A percentile compares a stretch with the other conserved stretches of the same genome.
Conservation (phyloP, 2,329 filamentous ascomycete genomes). For the Didymella pomorum region DNA sequence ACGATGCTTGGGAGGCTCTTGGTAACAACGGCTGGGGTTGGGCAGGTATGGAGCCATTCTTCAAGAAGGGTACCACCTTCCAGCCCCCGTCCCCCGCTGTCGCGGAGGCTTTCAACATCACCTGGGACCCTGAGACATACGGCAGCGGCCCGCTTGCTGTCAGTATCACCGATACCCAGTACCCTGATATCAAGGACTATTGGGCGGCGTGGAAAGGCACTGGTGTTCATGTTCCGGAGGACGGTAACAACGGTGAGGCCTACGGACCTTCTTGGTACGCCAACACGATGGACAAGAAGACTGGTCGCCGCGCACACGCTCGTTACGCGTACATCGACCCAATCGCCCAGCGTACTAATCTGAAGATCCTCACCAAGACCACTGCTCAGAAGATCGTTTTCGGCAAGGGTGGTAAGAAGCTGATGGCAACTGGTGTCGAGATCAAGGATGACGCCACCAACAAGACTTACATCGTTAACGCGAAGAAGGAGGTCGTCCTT, state of each 20-base stretch:
- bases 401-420: slow-evolving; percentile 23
- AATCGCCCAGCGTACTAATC: slow-evolving; percentile 35
- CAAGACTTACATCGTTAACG: slow-evolving; percentile 30
- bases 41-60: slow-evolving; percentile 52
- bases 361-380: slow-evolving; percentile 35
- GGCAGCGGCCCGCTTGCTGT: slow-evolving; percentile 38
- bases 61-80: slow-evolving; percentile 41
- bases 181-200: slow-evolving; percentile 37
- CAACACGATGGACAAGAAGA: slow-evolving; percentile 41
- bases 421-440: slow-evolving; percentile 30
- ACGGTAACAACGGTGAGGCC: slow-evolving; percentile 37
- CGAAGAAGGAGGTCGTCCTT: slow-evolving; percentile 63
- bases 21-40: slow-evolving; percentile 68
- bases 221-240: slow-evolving; percentile 27
- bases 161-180: slow-evolving; percentile 40
- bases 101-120: slow-evolving; percentile 37
- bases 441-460: slow-evolving; percentile 27
- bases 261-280: slow-evolving; percentile 36
- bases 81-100: slow-evolving; percentile 31
- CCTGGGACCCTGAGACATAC: slow-evolving; percentile 36
- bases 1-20: slow-evolving; percentile 65
- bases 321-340: slow-evolving; percentile 45
- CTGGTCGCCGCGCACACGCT: slow-evolving; percentile 35
- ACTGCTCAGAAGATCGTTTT: slow-evolving; percentile 36
- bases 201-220: slow-evolving; percentile 36